Evolutionary conservation across 352 stramenopile species (phyloP), one percentile per base, ranked within the genome.

Genomic region (Phytophthora foliorum): DNA sequence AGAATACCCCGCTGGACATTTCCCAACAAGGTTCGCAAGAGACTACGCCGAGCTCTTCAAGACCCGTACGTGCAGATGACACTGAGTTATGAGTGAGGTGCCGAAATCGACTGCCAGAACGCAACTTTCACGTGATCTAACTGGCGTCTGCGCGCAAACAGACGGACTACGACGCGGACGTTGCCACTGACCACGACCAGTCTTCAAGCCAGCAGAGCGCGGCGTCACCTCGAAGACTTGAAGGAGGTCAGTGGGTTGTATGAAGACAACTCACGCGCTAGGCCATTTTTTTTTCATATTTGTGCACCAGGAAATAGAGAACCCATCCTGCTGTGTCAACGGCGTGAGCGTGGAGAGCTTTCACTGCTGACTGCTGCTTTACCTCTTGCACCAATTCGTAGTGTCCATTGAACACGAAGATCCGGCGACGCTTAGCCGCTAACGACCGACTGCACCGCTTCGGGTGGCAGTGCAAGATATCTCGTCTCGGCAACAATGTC

Each of bases 251-350:
- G 52, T 77, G 69, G 69, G 41, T 73, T 59, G 69, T 76, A 10
- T 75, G 21, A 76, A 57, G 34, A 16, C 32, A 11, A 49, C 56
- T 44, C 31, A 19, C 56, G 41, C 56, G 34, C 39, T 74, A 65
- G 56, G 66, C 29, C 21, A 7, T 36, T 57, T 21, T 57, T 67
- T 21, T 57, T 67, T 72, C 54, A 67, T 64, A 32, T 67, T 27
- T 63, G 39, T 54, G 49, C 25, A 55, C 46, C 41, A 69, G 54
- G 53, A 59, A 77, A 77, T 70, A 75, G 67, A 77, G 63, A 65
- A 46, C 25, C 45, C 16, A 49, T 51, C 42, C 61, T 64, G 44
- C 8, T 31, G 46, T 52, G 24, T 46, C 32, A 25, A 48, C 17
- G 32, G 31, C 32, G 27, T 31, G 27, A 31, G 27, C 41, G 24